Percentiles rank a stretch among this genome's conserved stretches.
Evolutionary conservation across 2,329 filamentous ascomycete genomes (phyloP).

Genomic region (Hymenoscyphus infarciens): DNA sequence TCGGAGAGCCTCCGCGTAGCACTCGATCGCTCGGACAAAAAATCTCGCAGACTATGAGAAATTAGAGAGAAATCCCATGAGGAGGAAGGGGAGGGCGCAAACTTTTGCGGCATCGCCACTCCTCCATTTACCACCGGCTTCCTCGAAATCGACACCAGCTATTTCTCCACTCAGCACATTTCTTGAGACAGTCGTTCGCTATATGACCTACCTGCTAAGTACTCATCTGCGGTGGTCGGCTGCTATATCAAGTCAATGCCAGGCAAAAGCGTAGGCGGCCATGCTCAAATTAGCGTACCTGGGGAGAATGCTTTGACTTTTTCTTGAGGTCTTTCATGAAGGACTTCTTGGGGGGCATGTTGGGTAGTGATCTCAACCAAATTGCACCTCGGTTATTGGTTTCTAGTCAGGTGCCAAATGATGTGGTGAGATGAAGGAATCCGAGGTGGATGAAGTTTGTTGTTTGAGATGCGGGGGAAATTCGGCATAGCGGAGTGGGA

Average conservation of each 20-base stretch:
- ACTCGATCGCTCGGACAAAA: conserved; percentile 61
- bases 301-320: conserved; percentile 31
- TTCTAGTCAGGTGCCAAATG: neutral
- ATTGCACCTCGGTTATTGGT: neutral
- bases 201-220: conserved; percentile 50
- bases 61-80: conserved; percentile 2
- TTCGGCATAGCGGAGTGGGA: neutral
- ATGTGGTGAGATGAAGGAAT: neutral
- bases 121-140: conserved; percentile 71
- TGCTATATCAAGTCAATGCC: conserved; percentile 36
- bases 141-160: conserved; percentile 66
- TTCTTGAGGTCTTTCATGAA: conserved; percentile 42
- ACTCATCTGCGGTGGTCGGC: conserved; percentile 64
- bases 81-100: neutral
- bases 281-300: conserved; percentile 20
- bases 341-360: conserved; percentile 33
- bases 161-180: conserved; percentile 15
- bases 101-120: conserved; percentile 64
- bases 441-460: neutral
- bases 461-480: neutral
- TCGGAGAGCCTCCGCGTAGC: conserved; percentile 60
- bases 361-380: conserved; percentile 10
- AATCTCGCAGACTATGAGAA: conserved; percentile 41
- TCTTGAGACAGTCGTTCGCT: neutral
- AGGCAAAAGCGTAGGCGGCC: neutral